phyloP scores from a whole-genome alignment of 306 rosid species.

The Citrullus mucosospermus region DNA sequence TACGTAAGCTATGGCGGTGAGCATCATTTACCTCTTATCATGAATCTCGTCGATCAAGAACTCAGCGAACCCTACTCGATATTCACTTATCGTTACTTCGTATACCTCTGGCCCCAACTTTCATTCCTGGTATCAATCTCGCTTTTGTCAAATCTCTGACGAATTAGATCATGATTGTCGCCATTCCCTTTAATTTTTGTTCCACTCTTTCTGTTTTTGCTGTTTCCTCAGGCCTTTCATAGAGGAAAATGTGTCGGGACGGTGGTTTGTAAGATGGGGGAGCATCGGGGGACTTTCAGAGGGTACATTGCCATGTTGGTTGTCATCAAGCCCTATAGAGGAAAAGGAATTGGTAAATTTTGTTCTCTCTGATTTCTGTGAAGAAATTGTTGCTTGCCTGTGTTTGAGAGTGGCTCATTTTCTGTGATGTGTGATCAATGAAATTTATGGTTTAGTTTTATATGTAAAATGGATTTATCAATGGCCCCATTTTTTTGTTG shows the following conservation, averaged over 20 bases:
- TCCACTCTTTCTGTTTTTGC: not conserved
- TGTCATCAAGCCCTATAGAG: slow-evolving; percentile 80
- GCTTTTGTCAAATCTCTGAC: not conserved
- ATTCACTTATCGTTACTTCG: slow-evolving; percentile 93
- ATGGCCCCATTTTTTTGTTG: not conserved
- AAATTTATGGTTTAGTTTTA: not conserved
- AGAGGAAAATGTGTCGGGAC: slow-evolving; percentile 85
- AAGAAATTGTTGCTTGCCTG: not conserved
- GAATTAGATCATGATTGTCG: not conserved
- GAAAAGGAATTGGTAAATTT: slow-evolving; percentile 70
- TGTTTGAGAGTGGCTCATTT: not conserved
- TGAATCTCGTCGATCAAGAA: slow-evolving; percentile 81
- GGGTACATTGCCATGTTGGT: slow-evolving; percentile 96
- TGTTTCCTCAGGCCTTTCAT: slow-evolving; percentile 58
- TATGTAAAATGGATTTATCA: not conserved
- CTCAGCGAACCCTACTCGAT: slow-evolving; percentile 99
- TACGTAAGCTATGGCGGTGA: slow-evolving; percentile 82
- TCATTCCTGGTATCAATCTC: slow-evolving; percentile 51
- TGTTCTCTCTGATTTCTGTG: not conserved
- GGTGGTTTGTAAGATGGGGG: slow-evolving; percentile 96
- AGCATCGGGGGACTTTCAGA: slow-evolving; percentile 74
- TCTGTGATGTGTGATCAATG: not conserved
- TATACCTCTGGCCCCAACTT: slow-evolving; percentile 93
- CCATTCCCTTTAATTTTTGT: not conserved
- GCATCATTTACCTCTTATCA: slow-evolving; percentile 74